These are phyloP conservation scores for Phytophthora meadii DNA, from an alignment of 352 stramenopile species.

Conservation along the genomic window DNA sequence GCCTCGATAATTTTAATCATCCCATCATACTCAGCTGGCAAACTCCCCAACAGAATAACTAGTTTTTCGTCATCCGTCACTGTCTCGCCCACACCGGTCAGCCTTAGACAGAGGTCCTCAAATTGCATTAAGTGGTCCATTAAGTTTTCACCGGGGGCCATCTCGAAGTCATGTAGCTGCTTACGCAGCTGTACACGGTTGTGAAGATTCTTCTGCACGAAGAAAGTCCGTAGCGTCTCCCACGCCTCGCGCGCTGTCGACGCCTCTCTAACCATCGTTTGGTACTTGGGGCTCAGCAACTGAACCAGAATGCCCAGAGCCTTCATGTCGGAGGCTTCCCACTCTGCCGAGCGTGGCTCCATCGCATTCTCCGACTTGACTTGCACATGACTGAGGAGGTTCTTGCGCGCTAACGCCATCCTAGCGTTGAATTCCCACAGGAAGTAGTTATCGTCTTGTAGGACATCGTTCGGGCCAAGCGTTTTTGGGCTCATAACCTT, in stretches of 20 bases:
- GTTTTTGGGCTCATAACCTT: background rate
- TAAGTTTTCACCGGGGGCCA: background rate
- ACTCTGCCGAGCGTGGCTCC: background rate
- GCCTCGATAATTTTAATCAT: conserved; percentile 2
- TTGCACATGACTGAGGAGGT: background rate
- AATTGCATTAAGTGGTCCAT: conserved; percentile 11
- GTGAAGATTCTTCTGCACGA: conserved; percentile 11
- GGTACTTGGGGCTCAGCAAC: background rate
- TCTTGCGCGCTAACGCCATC: background rate
- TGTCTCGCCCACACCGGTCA: background rate
- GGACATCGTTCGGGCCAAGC: too few species aligned
- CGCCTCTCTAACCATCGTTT: conserved; percentile 10
- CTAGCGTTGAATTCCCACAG: conserved; percentile 3
- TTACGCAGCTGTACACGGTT: conserved; percentile 19
- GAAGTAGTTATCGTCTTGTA: conserved; percentile 3
- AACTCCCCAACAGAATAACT: conserved; percentile 15
- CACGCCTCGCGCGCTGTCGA: conserved; percentile 4
- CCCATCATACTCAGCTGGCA: background rate
- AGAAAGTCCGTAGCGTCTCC: conserved; percentile 13
- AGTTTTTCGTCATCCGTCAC: conserved; percentile 5
- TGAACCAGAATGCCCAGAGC: background rate
- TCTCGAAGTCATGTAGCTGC: conserved; percentile 7
- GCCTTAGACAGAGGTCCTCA: conserved; percentile 2
- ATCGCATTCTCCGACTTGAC: too few species aligned
- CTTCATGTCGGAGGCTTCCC: conserved; percentile 1